These are phyloP conservation scores for Lanmaoa rubissima DNA, from an alignment of 768 basidiomycete species.

Conservation along the genomic window DNA sequence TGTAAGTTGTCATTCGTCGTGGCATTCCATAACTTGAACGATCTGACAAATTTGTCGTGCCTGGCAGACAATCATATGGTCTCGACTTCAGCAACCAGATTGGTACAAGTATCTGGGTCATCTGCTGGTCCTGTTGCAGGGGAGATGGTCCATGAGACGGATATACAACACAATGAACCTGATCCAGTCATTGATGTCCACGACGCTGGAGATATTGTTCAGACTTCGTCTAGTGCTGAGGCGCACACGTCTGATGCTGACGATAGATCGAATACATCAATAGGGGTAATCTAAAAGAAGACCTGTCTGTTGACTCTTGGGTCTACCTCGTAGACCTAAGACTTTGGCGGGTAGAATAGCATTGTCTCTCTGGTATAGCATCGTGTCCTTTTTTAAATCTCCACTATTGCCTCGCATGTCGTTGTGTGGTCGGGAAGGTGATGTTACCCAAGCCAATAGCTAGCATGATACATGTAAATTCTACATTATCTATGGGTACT, in stretches of 20 bases:
- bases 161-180: background rate
- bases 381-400: too few relatives aligned
- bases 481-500: constrained; percentile 30
- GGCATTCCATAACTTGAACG: background rate
- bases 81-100: constrained; percentile 1
- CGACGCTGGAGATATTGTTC: constrained; percentile 1
- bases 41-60: constrained; percentile 4
- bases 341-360: too few relatives aligned
- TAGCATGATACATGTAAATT: constrained; percentile 27
- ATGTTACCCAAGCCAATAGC: background rate
- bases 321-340: too few relatives aligned
- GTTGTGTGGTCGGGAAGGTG: background rate
- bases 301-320: background rate
- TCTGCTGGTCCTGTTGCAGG: background rate
- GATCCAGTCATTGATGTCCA: background rate
- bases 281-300: background rate
- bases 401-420: background rate
- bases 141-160: constrained; percentile 1
- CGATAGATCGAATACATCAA: background rate
- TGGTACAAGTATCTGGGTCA: constrained; percentile 1
- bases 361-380: too few relatives aligned
- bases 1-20: constrained; percentile 45
- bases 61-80: constrained; percentile 42
- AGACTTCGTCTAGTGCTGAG: background rate
- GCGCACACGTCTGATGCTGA: background rate